Evolutionary conservation across 2,329 filamentous ascomycete species (phyloP).

Genomic region (Aspergillus ruber): DNA sequence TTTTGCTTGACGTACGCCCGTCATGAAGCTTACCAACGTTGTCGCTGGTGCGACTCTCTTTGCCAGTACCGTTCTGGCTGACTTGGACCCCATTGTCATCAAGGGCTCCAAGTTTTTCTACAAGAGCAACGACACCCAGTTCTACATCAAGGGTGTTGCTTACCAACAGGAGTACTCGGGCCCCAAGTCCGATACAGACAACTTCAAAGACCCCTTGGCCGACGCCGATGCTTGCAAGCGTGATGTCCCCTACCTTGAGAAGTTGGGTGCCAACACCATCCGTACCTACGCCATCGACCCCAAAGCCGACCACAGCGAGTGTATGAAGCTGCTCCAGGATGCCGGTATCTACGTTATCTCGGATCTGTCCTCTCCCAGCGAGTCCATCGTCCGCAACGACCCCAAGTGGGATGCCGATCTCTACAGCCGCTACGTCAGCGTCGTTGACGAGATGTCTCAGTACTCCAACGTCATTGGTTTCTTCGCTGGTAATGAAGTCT

Average conservation of each 20-base stretch:
- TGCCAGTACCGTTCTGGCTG: constrained; percentile 42
- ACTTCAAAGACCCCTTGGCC: constrained; percentile 75
- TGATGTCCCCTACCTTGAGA: constrained; percentile 71
- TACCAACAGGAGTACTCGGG: constrained; percentile 72
- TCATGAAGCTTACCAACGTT: constrained; percentile 47
- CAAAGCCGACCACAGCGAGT: constrained; percentile 64
- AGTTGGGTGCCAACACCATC: constrained; percentile 81
- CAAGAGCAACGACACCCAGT: constrained; percentile 67
- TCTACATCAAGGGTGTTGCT: constrained; percentile 38
- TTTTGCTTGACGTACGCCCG: constrained; percentile 15
- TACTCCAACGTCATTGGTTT: constrained; percentile 91
- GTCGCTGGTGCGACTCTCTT: constrained; percentile 47
- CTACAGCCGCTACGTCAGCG: constrained; percentile 70
- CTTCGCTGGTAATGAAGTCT: constrained; percentile 96
- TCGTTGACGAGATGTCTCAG: constrained; percentile 69
- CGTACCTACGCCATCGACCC: constrained; percentile 90
- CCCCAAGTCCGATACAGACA: constrained; percentile 44
- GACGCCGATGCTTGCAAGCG: constrained; percentile 65
- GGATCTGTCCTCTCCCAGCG: constrained; percentile 71
- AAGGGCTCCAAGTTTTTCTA: constrained; percentile 86
- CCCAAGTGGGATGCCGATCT: constrained; percentile 72
- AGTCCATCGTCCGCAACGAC: constrained; percentile 76
- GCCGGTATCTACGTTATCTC: constrained; percentile 91
- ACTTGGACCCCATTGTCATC: constrained; percentile 52
- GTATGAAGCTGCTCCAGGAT: constrained; percentile 73